These are phyloP conservation scores for Hagleromyces aurorensis DNA, from an alignment of 805 yeast species.

Conservation along the genomic window DNA sequence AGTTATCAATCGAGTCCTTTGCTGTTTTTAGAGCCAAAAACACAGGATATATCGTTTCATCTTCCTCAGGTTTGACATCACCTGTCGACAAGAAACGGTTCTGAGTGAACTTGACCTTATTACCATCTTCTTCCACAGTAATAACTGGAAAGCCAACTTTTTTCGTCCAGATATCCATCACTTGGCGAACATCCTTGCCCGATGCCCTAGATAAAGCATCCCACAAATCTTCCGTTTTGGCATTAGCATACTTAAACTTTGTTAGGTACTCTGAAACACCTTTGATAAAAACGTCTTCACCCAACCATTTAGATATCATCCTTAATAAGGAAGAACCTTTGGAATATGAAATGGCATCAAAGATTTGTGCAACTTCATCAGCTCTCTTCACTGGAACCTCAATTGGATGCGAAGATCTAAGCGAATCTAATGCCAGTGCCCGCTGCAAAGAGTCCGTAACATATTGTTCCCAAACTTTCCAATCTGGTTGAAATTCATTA, in stretches of 20 bases:
- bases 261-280: constrained; percentile 75
- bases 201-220: constrained; percentile 58
- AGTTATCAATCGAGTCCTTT: constrained; percentile 52
- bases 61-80: constrained; percentile 70
- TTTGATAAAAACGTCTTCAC: constrained; percentile 66
- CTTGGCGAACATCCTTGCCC: constrained; percentile 62
- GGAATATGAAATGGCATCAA: constrained; percentile 75
- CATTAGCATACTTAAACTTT: constrained; percentile 70
- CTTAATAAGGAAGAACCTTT: constrained; percentile 75
- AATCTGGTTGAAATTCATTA: constrained; percentile 67
- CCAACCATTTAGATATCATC: constrained; percentile 75
- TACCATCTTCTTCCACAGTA: constrained; percentile 50
- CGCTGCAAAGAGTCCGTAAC: constrained; percentile 69
- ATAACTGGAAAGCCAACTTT: constrained; percentile 73
- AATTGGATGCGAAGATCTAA: constrained; percentile 79
- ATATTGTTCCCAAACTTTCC: constrained; percentile 83
- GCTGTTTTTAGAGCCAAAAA: constrained; percentile 58
- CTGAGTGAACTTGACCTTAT: constrained; percentile 52
- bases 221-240: constrained; percentile 73
- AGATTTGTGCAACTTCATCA: constrained; percentile 74
- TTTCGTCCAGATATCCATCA: constrained; percentile 77
- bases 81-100: constrained; percentile 70
- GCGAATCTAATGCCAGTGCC: constrained; percentile 67
- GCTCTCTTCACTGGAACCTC: constrained; percentile 76
- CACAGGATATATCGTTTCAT: constrained; percentile 60